Evolutionary conservation across 2,329 filamentous ascomycete species (phyloP), one percentile per base, ranked within the genome.

Genomic region (Ophiocordyceps unilateralis): DNA sequence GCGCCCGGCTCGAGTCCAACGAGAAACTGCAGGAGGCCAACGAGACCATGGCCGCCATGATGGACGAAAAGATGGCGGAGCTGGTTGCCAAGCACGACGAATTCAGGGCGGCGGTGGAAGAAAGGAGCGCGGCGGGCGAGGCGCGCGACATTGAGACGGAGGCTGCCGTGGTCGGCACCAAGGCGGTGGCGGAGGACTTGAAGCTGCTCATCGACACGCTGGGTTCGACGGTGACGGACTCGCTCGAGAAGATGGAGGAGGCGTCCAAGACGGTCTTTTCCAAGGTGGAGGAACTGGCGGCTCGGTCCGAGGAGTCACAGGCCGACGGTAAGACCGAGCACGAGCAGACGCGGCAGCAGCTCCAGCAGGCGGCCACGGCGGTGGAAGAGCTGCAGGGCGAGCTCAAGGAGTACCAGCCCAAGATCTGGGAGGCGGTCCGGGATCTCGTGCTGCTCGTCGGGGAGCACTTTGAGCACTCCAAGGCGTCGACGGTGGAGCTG

Each of bases 31-130:
- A 76, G 49, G 62, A 72, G 46, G 69, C 70, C 0, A 70, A 71
- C 19, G 70, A 76, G 9, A 63, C 56, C 5, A 61, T 81, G 9
- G 62, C 67, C 38, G 58, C 59, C 46, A 78, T 76, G 56, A 63
- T 81, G 39, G 76, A 78, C 30, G 74, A 78, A 52, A 76, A 74
- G 52, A 70, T 95, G 51, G 74, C 74, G 45, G 83, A 87, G 49
- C 69, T 98, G 21, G 76, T 93, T 58, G 68, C 72, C 50, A 95
- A 93, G 58, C 93, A 94, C 54, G 88, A 95, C 44, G 85, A 91
- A 47, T 80, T 88, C 48, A 83, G 93, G 54, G 65, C 72, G 19
- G 67, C 76, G 8, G 72, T 85, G 24, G 83, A 93, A 39, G 80
- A 83, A 40, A 83, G 83, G 51, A 74, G 78, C 41, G 78, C 79